These are phyloP conservation scores for Microdochium trichocladiopsis DNA, from an alignment of 2,329 filamentous ascomycete species.

Conservation along the genomic window DNA sequence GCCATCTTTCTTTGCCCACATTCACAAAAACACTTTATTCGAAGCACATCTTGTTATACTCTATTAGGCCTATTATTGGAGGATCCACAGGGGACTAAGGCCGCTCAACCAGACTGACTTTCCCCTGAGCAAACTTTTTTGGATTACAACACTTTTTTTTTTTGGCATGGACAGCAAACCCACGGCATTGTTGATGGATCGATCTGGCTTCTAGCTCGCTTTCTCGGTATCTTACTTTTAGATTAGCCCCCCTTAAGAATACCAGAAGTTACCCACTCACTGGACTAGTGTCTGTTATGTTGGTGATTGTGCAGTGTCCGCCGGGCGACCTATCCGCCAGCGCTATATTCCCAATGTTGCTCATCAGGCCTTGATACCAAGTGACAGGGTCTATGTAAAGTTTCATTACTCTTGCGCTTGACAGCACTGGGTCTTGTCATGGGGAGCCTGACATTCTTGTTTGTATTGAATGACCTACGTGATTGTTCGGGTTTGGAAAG, in stretches of 20 bases:
- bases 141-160: conserved; percentile 19
- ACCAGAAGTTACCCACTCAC: conserved; percentile 63
- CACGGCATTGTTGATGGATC: conserved; percentile 11
- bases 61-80: conserved; percentile 12
- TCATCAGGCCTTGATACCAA: too few relatives aligned
- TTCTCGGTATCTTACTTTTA: conserved; percentile 54
- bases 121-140: conserved; percentile 9
- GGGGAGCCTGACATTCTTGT: too few relatives aligned
- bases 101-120: not conserved
- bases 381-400: too few relatives aligned
- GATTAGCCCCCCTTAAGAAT: conserved; percentile 33
- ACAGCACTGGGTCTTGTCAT: too few relatives aligned
- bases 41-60: conserved; percentile 14
- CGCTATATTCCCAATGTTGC: too few relatives aligned
- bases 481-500: too few relatives aligned
- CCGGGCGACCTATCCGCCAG: too few relatives aligned
- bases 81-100: conserved; percentile 3
- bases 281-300: not conserved
- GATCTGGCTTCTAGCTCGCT: conserved; percentile 46
- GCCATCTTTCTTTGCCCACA: conserved; percentile 7
- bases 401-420: too few relatives aligned
- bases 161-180: conserved; percentile 20
- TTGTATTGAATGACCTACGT: too few relatives aligned
- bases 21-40: conserved; percentile 3
- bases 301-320: not conserved